These are phyloP conservation scores for Sonneratia alba DNA, from an alignment of 345 rosid species.

Conservation along the genomic window DNA sequence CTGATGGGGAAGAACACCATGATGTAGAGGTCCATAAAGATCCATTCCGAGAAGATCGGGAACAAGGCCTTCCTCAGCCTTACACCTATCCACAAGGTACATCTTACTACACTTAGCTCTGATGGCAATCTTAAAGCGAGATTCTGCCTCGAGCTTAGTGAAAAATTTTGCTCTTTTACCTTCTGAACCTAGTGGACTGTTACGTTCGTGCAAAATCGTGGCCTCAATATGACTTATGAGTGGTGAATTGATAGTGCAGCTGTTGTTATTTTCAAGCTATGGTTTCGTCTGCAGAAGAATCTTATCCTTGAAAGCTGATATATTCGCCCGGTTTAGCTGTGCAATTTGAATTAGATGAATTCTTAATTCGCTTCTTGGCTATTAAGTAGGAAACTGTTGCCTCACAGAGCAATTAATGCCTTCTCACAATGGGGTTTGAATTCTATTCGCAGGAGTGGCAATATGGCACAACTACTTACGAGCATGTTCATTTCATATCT, in stretches of 20 bases:
- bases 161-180: too few relatives aligned
- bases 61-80: constrained; percentile 48
- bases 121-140: not conserved
- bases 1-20: constrained; percentile 93
- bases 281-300: too few relatives aligned
- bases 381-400: not conserved
- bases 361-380: not conserved
- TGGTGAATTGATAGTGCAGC: not conserved
- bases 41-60: constrained; percentile 70
- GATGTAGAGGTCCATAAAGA: constrained; percentile 82
- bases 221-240: not conserved
- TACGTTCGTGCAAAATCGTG: not conserved
- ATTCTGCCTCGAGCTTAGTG: not conserved
- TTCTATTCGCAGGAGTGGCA: too few relatives aligned
- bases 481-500: not conserved
- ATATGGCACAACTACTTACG: too few relatives aligned
- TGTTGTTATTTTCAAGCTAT: not conserved
- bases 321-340: not conserved
- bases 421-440: too few relatives aligned
- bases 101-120: not conserved
- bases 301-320: too few relatives aligned
- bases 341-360: not conserved
- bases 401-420: too few relatives aligned
- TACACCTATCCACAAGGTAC: constrained; percentile 77
- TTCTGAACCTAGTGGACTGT: not conserved